These are phyloP conservation scores for Discostella pseudostelligera DNA, from an alignment of 108 stramenopile genomes.

Conservation along the genomic window DNA sequence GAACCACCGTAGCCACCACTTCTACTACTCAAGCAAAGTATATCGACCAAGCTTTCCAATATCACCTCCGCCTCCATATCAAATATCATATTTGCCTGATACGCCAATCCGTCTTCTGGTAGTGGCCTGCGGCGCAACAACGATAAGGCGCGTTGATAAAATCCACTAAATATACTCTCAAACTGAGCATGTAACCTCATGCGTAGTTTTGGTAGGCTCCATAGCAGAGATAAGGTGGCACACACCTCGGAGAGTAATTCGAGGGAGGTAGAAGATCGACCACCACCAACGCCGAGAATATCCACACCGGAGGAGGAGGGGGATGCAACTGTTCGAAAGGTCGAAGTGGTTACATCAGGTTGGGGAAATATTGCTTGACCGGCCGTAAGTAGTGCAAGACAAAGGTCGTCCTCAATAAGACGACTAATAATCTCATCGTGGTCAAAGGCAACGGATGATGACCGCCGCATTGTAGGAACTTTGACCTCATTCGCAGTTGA, in stretches of 20 bases:
- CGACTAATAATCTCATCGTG: conserved; percentile 47
- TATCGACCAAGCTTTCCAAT: conserved; percentile 81
- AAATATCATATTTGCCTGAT: conserved; percentile 74
- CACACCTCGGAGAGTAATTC: conserved; percentile 82
- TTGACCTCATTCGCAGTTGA: conserved; percentile 3
- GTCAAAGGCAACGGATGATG: conserved; percentile 3
- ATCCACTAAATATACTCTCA: conserved; percentile 83
- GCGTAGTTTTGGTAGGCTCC: conserved; percentile 61
- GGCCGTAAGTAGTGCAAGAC: conserved; percentile 74
- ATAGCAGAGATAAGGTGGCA: conserved; percentile 66
- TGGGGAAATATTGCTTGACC: conserved; percentile 85
- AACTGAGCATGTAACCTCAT: conserved; percentile 64
- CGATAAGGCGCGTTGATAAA: conserved; percentile 80
- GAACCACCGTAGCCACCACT: conserved; percentile 28
- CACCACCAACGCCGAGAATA: neutral
- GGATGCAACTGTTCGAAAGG: neutral
- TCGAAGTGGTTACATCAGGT: conserved; percentile 46
- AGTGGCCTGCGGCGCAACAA: conserved; percentile 62
- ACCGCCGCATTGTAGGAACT: neutral
- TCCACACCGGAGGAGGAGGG: conserved; percentile 7
- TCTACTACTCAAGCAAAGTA: conserved; percentile 56
- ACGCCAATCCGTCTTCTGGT: conserved; percentile 59
- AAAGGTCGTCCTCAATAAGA: conserved; percentile 83
- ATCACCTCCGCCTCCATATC: conserved; percentile 84
- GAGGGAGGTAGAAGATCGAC: conserved; percentile 40